Percentiles rank a stretch among this genome's conserved stretches.
Evolutionary conservation across 2,329 filamentous ascomycete genomes (phyloP).

Genomic region (Tolypocladium tundrense): DNA sequence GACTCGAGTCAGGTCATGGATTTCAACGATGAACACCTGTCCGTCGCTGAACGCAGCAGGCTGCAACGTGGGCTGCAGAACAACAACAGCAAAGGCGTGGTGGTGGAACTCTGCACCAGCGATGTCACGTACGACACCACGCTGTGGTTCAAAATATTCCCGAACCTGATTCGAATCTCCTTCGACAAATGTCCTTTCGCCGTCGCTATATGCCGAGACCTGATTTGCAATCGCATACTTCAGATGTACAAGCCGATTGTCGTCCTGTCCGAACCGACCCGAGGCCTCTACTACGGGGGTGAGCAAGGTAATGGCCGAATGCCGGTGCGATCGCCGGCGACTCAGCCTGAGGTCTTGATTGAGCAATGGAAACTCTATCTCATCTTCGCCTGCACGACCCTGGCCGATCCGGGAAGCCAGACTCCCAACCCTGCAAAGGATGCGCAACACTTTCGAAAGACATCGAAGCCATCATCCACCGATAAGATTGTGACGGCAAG

Average conservation of each 20-base stretch:
- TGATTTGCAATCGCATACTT: constrained; percentile 83
- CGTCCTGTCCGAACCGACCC: constrained; percentile 62
- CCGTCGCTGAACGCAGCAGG: constrained; percentile 84
- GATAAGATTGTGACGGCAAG: constrained; percentile 80
- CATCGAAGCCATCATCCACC: constrained; percentile 57
- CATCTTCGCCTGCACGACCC: constrained; percentile 91
- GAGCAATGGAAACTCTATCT: constrained; percentile 98
- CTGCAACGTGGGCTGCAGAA: constrained; percentile 83
- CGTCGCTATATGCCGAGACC: constrained; percentile 79
- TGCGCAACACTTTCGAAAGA: constrained; percentile 69
- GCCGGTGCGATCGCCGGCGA: constrained; percentile 48
- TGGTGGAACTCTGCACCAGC: constrained; percentile 91
- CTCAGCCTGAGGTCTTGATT: constrained; percentile 76
- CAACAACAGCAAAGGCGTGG: constrained; percentile 70
- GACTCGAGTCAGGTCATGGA: constrained; percentile 84
- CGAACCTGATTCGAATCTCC: constrained; percentile 82
- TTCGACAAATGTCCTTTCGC: constrained; percentile 88
- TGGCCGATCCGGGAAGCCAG: constrained; percentile 68
- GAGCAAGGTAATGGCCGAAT: constrained; percentile 45
- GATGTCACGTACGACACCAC: constrained; percentile 91
- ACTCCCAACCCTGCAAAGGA: constrained; percentile 32
- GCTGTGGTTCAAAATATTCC: constrained; percentile 96
- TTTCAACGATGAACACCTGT: constrained; percentile 83
- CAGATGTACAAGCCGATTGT: constrained; percentile 87
- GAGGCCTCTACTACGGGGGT: constrained; percentile 53